Evolutionary conservation across 2,329 filamentous ascomycete species (phyloP).

Genomic region (Fusarium pseudocircinatum): DNA sequence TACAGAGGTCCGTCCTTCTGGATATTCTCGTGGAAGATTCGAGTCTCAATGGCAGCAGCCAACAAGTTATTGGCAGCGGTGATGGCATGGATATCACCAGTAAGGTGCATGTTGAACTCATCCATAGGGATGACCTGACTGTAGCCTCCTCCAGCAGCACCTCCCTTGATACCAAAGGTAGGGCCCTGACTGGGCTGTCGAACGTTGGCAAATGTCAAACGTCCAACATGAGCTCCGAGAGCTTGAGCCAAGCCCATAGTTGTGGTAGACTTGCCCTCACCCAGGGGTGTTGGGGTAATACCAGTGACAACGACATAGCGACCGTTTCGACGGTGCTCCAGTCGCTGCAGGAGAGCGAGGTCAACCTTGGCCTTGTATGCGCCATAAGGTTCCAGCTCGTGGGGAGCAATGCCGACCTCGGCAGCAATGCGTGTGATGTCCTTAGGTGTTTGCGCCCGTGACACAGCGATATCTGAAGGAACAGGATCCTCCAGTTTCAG

Average conservation of each 20-base stretch:
- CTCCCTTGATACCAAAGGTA: constrained; percentile 98
- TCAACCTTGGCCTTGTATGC: constrained; percentile 97
- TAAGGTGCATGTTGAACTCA: constrained; percentile 98
- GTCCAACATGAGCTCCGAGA: constrained; percentile 85
- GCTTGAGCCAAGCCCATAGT: constrained; percentile 96
- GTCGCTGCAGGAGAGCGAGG: constrained; percentile 80
- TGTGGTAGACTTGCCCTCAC: constrained; percentile 98
- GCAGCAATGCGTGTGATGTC: constrained; percentile 84
- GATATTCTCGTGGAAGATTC: constrained; percentile 97
- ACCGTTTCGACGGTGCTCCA: constrained; percentile 87
- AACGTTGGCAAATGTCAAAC: constrained; percentile 94
- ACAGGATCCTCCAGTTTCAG: constrained; percentile 82
- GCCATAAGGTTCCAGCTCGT: constrained; percentile 94
- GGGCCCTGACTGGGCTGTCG: constrained; percentile 96
- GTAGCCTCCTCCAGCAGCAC: constrained; percentile 96
- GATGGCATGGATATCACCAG: constrained; percentile 97
- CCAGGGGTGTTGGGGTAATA: constrained; percentile 95
- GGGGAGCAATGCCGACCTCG: constrained; percentile 86
- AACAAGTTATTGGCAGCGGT: constrained; percentile 97
- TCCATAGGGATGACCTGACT: constrained; percentile 99
- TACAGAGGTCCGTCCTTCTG: constrained; percentile 92
- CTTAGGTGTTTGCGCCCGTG: constrained; percentile 90
- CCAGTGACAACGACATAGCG: constrained; percentile 93
- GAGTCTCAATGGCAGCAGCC: constrained; percentile 94
- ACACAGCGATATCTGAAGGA: constrained; percentile 95